Conservation (phyloP, 139 green algal species). For the Chlorella vulgaris region DNA sequence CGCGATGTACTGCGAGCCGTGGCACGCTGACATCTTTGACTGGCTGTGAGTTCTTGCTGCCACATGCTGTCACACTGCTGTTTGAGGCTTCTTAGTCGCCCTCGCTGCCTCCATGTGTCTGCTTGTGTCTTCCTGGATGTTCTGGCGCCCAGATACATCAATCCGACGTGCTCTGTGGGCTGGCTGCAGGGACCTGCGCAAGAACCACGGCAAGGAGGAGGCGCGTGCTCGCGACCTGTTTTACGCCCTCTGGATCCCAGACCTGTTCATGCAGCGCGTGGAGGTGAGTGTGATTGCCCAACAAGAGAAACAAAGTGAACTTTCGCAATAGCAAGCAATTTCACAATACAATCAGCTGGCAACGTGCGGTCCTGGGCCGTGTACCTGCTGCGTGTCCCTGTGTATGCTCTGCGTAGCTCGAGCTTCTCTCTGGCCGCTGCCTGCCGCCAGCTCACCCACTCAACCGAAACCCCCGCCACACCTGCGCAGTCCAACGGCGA, state of each 20-base stretch:
- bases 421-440: too few relatives aligned
- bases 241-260: constrained; percentile 97
- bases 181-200: constrained; percentile 82
- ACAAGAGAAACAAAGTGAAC: too few relatives aligned
- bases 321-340: too few relatives aligned
- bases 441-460: too few relatives aligned
- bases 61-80: background rate
- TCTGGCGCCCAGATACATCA: too few relatives aligned
- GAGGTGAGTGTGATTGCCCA: constrained; percentile 48
- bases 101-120: background rate
- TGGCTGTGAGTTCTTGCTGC: constrained; percentile 66
- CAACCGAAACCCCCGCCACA: background rate
- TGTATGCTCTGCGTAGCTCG: too few relatives aligned
- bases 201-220: constrained; percentile 98
- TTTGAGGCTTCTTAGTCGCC: too few relatives aligned
- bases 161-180: too few relatives aligned
- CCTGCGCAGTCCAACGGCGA: constrained; percentile 69
- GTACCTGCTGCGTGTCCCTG: too few relatives aligned
- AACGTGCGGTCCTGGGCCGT: too few relatives aligned
- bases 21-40: constrained; percentile 98
- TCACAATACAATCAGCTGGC: too few relatives aligned
- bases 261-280: constrained; percentile 96
- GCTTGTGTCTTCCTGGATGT: background rate
- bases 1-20: constrained; percentile 98
- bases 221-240: constrained; percentile 96